These are phyloP conservation scores for Ogataea corticis DNA, from an alignment of 805 yeast genomes.

Conservation along the genomic window DNA sequence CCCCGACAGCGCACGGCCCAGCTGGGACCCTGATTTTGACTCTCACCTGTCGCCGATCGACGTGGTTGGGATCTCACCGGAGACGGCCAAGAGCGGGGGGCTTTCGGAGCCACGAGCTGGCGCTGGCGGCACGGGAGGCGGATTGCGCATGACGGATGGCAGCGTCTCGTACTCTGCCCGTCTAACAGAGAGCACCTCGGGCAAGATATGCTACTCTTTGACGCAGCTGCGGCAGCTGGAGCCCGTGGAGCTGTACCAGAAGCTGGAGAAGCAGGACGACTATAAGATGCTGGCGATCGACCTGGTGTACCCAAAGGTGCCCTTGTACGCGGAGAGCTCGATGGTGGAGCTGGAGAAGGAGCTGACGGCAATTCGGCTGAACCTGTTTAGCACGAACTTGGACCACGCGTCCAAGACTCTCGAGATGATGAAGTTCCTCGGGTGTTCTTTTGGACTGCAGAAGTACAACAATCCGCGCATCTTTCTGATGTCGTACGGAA, in stretches of 20 bases:
- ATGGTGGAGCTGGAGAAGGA: slow-evolving; percentile 21
- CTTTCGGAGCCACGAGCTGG: neutral
- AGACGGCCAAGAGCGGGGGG: slow-evolving; percentile 1
- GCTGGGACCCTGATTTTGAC: slow-evolving; percentile 18
- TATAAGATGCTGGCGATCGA: slow-evolving; percentile 23
- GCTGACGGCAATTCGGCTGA: slow-evolving; percentile 22
- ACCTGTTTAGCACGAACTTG: slow-evolving; percentile 15
- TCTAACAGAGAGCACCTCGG: neutral
- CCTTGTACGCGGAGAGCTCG: slow-evolving; percentile 6
- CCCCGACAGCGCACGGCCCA: neutral
- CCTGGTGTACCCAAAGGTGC: slow-evolving; percentile 18
- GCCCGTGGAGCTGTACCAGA: slow-evolving; percentile 17
- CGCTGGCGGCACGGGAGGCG: neutral
- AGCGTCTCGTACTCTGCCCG: slow-evolving; percentile 4
- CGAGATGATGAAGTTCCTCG: slow-evolving; percentile 34
- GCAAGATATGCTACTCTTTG: slow-evolving; percentile 14
- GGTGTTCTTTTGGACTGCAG: slow-evolving; percentile 34
- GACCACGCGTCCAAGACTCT: slow-evolving; percentile 32
- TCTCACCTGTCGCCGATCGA: slow-evolving; percentile 22
- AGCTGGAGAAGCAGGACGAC: slow-evolving; percentile 19
- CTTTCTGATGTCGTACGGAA: slow-evolving; percentile 39
- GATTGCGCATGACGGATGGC: slow-evolving; percentile 1
- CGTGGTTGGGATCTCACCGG: slow-evolving; percentile 19
- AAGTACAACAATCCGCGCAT: slow-evolving; percentile 37
- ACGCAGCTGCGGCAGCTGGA: slow-evolving; percentile 20